Conservation (phyloP, 495 filamentous ascomycete species). For the Chaetomium tenue region DNA sequence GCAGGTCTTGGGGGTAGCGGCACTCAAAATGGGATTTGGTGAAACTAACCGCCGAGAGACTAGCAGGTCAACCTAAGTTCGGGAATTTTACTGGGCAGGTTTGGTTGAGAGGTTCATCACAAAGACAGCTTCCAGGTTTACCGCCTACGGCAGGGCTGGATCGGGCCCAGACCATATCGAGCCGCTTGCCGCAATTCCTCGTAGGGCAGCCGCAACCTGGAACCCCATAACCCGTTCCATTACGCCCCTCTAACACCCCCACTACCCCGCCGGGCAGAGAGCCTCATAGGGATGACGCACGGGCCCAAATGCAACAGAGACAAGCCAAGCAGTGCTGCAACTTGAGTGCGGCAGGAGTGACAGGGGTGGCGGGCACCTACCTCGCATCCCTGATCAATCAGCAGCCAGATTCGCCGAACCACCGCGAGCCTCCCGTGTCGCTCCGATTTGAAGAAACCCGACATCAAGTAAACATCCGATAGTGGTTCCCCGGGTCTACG, state of each 20-base stretch:
- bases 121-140: too few species aligned
- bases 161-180: conserved; percentile 5
- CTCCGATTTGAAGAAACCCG: conserved; percentile 17
- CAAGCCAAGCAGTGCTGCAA: not conserved
- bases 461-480: not conserved
- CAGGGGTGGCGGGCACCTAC: not conserved
- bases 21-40: not conserved
- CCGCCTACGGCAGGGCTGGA: not conserved
- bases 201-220: conserved; percentile 15
- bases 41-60: not conserved
- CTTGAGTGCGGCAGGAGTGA: not conserved
- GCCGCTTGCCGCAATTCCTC: conserved; percentile 4
- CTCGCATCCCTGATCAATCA: conserved; percentile 16
- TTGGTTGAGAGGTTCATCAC: too few species aligned
- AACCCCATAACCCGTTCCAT: not conserved
- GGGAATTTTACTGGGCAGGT: too few species aligned
- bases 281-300: conserved; percentile 10
- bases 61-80: not conserved
- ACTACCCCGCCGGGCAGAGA: conserved; percentile 1
- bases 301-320: not conserved
- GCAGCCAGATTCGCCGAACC: not conserved
- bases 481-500: not conserved
- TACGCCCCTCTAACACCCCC: conserved; percentile 6
- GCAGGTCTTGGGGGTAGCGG: not conserved
- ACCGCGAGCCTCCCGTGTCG: not conserved